Conservation (phyloP, 306 rosid genomes). For the Medicago lupulina region DNA sequence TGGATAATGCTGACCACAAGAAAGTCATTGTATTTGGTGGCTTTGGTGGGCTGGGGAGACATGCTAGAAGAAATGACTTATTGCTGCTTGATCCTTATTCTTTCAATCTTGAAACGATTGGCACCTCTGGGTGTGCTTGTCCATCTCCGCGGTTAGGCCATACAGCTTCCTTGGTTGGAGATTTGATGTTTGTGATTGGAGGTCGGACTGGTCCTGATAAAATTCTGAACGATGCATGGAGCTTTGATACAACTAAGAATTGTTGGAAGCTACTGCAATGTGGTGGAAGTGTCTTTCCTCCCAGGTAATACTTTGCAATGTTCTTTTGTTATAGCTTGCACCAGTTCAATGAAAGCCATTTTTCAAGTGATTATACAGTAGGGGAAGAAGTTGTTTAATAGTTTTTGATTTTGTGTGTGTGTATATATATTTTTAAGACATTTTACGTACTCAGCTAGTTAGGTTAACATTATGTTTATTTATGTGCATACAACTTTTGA, state of each 20-base stretch:
- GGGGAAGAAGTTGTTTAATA: background rate
- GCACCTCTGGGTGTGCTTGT: constrained; percentile 46
- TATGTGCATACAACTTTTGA: constrained; percentile 29
- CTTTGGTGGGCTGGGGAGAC: constrained; percentile 93
- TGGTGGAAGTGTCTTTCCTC: constrained; percentile 64
- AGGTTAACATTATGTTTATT: constrained; percentile 11
- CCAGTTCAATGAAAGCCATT: constrained; percentile 5
- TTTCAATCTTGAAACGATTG: constrained; percentile 57
- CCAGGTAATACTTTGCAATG: constrained; percentile 62
- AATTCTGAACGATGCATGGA: constrained; percentile 82
- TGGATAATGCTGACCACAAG: constrained; percentile 39
- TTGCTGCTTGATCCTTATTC: constrained; percentile 63
- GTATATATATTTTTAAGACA: background rate
- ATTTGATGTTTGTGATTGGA: constrained; percentile 73
- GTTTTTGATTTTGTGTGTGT: background rate
- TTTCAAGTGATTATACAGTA: background rate
- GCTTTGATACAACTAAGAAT: constrained; percentile 52
- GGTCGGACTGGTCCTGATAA: constrained; percentile 86
- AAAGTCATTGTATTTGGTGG: constrained; percentile 80
- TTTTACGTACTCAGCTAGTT: constrained; percentile 2
- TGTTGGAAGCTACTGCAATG: constrained; percentile 66
- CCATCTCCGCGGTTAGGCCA: constrained; percentile 82
- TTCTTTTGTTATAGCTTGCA: constrained; percentile 14
- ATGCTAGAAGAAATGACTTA: constrained; percentile 72
- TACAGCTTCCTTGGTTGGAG: constrained; percentile 72